Conservation (phyloP, 1,284 basidiomycete species). For the Polyporus tsugae region DNA sequence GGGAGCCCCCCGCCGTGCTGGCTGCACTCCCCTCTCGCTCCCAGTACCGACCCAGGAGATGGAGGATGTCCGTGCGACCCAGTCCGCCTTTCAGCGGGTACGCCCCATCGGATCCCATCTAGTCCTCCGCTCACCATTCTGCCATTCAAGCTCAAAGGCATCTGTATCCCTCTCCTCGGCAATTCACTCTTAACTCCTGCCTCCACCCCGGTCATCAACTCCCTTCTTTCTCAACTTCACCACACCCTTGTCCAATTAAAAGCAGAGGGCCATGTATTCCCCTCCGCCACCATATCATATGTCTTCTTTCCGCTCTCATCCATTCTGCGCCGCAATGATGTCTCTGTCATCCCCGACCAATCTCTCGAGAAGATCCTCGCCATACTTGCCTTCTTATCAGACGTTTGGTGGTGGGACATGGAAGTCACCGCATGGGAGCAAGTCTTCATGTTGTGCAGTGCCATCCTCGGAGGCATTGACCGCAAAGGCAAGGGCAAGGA, state of each 20-base stretch:
- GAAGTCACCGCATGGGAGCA: slow-evolving; percentile 81
- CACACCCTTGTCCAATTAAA: slow-evolving; percentile 54
- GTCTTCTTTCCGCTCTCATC: slow-evolving; percentile 87
- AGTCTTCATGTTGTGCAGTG: slow-evolving; percentile 80
- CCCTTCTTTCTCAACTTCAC: slow-evolving; percentile 63
- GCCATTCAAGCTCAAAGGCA: slow-evolving; percentile 70
- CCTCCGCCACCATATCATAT: slow-evolving; percentile 80
- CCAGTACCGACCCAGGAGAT: slow-evolving; percentile 5
- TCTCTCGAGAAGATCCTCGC: slow-evolving; percentile 79
- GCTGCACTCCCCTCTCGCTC: neutral
- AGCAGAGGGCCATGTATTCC: slow-evolving; percentile 50
- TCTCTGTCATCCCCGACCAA: slow-evolving; percentile 76
- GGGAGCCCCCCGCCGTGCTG: neutral
- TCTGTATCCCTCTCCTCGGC: slow-evolving; percentile 82
- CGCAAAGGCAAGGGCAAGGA: slow-evolving; percentile 66
- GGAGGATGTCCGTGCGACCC: slow-evolving; percentile 25
- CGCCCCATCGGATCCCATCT: neutral
- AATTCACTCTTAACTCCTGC: slow-evolving; percentile 66
- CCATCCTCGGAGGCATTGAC: slow-evolving; percentile 70
- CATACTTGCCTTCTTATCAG: slow-evolving; percentile 68
- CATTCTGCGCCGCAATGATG: slow-evolving; percentile 77
- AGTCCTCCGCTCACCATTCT: slow-evolving; percentile 1
- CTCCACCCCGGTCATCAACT: slow-evolving; percentile 56
- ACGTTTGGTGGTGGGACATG: slow-evolving; percentile 81
- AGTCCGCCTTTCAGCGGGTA: slow-evolving; percentile 48